phyloP scores from a whole-genome alignment of 441 rosid genomes.

The Daphne laureola region DNA sequence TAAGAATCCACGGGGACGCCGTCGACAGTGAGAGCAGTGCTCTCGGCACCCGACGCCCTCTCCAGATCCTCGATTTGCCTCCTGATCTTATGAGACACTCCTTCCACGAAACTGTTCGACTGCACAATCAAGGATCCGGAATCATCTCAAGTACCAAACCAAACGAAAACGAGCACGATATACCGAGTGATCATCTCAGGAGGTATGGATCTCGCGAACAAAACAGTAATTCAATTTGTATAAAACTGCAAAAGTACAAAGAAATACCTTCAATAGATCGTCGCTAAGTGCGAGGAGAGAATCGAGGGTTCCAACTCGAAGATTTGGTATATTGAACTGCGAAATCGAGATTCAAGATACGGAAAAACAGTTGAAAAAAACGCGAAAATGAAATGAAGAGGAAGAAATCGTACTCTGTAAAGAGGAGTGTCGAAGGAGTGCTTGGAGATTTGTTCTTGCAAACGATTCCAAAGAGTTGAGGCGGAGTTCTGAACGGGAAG shows the following conservation, averaged over 20 bases:
- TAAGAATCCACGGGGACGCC: slow-evolving; percentile 95
- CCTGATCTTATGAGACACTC: slow-evolving; percentile 90
- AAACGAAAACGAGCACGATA: not conserved
- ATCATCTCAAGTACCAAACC: not conserved
- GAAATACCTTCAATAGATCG: slow-evolving; percentile 77
- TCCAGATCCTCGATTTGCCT: slow-evolving; percentile 97
- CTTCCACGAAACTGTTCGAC: slow-evolving; percentile 91
- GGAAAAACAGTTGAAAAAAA: not conserved
- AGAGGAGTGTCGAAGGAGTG: slow-evolving; percentile 95
- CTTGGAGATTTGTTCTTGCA: slow-evolving; percentile 90
- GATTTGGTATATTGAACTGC: slow-evolving; percentile 93
- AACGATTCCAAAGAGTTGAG: slow-evolving; percentile 59
- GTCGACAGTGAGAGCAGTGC: slow-evolving; percentile 78
- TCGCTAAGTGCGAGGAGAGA: slow-evolving; percentile 93
- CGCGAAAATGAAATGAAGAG: slow-evolving; percentile 2
- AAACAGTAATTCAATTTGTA: not conserved
- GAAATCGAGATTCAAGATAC: slow-evolving; percentile 1
- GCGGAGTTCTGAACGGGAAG: slow-evolving; percentile 79
- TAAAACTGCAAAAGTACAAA: not conserved
- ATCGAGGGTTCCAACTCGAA: slow-evolving; percentile 96
- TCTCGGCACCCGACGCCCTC: slow-evolving; percentile 76
- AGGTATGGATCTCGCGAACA: not conserved
- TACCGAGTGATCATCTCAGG: no score
- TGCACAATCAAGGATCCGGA: slow-evolving; percentile 21
- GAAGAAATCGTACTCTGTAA: slow-evolving; percentile 52